Conservation (phyloP, 2,329 filamentous ascomycete genomes). For the Verticillium zaregamsianum region DNA sequence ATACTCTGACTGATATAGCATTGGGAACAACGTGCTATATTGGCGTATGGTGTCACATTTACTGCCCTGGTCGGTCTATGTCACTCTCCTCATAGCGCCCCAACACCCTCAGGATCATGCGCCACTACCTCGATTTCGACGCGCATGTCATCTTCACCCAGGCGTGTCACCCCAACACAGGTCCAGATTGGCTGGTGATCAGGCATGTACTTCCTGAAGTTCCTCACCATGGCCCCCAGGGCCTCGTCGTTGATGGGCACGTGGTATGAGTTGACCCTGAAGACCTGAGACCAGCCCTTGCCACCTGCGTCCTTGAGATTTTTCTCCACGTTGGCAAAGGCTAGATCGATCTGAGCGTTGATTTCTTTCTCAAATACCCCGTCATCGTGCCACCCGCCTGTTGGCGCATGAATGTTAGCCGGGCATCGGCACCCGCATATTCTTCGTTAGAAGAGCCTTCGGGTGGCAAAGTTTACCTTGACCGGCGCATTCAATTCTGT, state of each 20-base stretch:
- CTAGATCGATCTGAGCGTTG: conserved; percentile 42
- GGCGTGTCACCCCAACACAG: conserved; percentile 40
- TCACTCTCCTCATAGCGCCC: too few species aligned
- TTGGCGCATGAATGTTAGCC: neutral
- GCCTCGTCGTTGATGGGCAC: conserved; percentile 34
- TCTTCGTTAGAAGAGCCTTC: too few species aligned
- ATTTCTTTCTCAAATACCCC: conserved; percentile 27
- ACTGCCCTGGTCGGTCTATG: too few species aligned
- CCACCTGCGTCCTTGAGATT: conserved; percentile 48
- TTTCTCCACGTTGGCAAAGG: conserved; percentile 54
- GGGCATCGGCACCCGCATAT: too few species aligned
- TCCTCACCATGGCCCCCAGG: conserved; percentile 36
- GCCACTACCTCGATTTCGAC: conserved; percentile 57
- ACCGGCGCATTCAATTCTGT: conserved; percentile 41
- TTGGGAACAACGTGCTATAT: too few species aligned
- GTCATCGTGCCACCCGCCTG: conserved; percentile 27
- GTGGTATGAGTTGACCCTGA: conserved; percentile 40
- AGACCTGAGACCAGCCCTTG: conserved; percentile 53
- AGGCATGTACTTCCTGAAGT: conserved; percentile 47
- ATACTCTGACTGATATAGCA: too few species aligned
- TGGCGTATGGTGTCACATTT: too few species aligned
- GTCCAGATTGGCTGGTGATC: conserved; percentile 52
- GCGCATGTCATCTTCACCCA: conserved; percentile 47
- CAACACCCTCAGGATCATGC: conserved; percentile 34
- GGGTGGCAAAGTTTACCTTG: conserved; percentile 33